Evolutionary conservation across 768 basidiomycete species (phyloP), one percentile per base, ranked within the genome.

Genomic region (Lanmaoa pseudosensibilis): DNA sequence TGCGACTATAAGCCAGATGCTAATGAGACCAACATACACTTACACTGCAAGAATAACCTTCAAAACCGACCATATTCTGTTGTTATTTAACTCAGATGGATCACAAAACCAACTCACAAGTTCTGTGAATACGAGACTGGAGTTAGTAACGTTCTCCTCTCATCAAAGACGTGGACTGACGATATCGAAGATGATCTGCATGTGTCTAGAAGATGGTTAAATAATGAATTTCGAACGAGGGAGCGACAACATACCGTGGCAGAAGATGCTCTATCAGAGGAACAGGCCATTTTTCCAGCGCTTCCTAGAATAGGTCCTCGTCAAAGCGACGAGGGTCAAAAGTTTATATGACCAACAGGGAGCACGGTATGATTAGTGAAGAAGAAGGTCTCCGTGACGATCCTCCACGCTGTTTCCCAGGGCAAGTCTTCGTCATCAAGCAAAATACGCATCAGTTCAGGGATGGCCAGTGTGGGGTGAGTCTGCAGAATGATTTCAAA

Each of bases 361-460:
- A 97, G 78, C 32, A 98, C 94, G 9, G 92, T 94, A 73, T 94
- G 94, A 71, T 96, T 97, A 11, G 94, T 98, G 77, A 94, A 98
- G 73, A 91, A 94, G 78, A 97, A 95, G 3, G 91, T 93, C 68
- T 88, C 88, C 50, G 85, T 92, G 44, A 88, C 86, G 63, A 98
- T 92, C 23, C 79, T 72, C 97, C 97, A 99, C 5, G 97, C 95
- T 16, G 73, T 64, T 59, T 85, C 83, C 90, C 94, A 99, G 2
- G 75, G 63, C 19, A 94, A 66, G 36, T 94, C 92, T 71, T 98
- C 96, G 37, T 98, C 96, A 65, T 98, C 96, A 62, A 91, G 75
- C 27, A 92, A 80, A 61, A 98, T 84, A 27, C 95, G 86, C 92
- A 94, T 94, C 54, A 98, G 78, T 72, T 99, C 97, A 19, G 91